phyloP scores from a whole-genome alignment of 352 stramenopile species.

The Phytophthora idaei region DNA sequence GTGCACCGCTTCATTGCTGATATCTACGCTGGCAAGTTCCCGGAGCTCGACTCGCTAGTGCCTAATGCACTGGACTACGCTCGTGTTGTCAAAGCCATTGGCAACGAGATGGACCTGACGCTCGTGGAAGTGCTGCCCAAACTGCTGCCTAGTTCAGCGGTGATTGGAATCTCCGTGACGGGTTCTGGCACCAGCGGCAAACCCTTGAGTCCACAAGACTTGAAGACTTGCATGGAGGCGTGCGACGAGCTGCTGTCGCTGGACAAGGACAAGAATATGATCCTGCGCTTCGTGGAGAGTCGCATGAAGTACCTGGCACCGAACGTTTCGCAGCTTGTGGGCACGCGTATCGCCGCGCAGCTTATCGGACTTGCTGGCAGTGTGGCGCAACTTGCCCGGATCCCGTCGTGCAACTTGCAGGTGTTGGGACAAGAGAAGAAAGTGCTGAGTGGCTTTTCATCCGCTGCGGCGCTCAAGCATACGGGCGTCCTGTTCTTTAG shows the following conservation, averaged over 20 bases:
- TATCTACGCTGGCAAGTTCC: slow-evolving; percentile 94
- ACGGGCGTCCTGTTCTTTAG: slow-evolving; percentile 94
- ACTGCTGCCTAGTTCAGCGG: slow-evolving; percentile 91
- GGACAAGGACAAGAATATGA: slow-evolving; percentile 81
- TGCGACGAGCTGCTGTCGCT: slow-evolving; percentile 91
- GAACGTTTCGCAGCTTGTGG: slow-evolving; percentile 94
- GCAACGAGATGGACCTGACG: slow-evolving; percentile 95
- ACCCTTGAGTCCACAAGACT: slow-evolving; percentile 66
- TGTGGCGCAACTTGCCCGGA: slow-evolving; percentile 92
- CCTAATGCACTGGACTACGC: slow-evolving; percentile 93
- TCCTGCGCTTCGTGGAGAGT: slow-evolving; percentile 92
- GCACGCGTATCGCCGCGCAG: slow-evolving; percentile 93
- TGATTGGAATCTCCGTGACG: slow-evolving; percentile 96
- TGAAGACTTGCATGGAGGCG: slow-evolving; percentile 76
- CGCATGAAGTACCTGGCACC: slow-evolving; percentile 94
- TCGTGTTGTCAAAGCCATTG: slow-evolving; percentile 90
- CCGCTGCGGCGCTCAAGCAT: slow-evolving; percentile 86
- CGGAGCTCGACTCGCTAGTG: slow-evolving; percentile 94
- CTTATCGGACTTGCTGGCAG: slow-evolving; percentile 95
- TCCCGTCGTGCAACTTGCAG: slow-evolving; percentile 98
- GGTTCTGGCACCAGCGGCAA: slow-evolving; percentile 92
- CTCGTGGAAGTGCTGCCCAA: slow-evolving; percentile 85
- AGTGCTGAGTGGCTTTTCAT: slow-evolving; percentile 90
- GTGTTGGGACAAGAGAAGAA: slow-evolving; percentile 95
- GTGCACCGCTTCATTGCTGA: slow-evolving; percentile 93